These are phyloP conservation scores for Chamaecyparis obtusa DNA, from an alignment of 75 land plant genomes.

Conservation along the genomic window DNA sequence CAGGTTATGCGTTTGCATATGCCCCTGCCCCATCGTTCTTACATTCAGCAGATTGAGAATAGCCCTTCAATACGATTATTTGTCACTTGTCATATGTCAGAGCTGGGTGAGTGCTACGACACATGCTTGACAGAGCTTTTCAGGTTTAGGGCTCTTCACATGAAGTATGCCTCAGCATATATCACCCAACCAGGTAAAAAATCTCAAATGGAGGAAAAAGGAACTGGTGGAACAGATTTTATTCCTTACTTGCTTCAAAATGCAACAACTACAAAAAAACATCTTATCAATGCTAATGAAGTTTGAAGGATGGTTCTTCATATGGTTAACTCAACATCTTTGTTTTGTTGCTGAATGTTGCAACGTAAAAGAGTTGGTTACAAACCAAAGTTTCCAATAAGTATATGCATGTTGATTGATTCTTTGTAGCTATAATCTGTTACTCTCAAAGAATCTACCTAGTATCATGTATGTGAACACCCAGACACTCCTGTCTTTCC, in stretches of 20 bases:
- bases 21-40: constrained; percentile 4
- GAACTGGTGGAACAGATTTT: constrained; percentile 17
- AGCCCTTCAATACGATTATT: neutral
- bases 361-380: neutral
- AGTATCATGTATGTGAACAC: neutral
- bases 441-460: neutral
- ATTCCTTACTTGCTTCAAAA: constrained; percentile 10
- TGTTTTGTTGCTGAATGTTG: neutral
- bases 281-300: neutral
- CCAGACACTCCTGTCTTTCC: neutral
- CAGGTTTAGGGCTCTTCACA: constrained; percentile 8
- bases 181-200: constrained; percentile 9
- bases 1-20: constrained; percentile 14
- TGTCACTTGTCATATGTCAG: neutral
- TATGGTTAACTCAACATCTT: neutral
- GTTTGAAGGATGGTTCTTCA: neutral
- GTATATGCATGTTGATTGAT: too few species aligned
- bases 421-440: neutral
- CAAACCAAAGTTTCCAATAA: neutral
- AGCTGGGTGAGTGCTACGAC: constrained; percentile 7
- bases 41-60: constrained; percentile 3
- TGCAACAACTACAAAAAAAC: constrained; percentile 11
- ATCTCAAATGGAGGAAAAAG: neutral
- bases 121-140: constrained; percentile 2
- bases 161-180: constrained; percentile 6